Evolutionary conservation across 495 filamentous ascomycete species (phyloP).

Genomic region (Hypoxylon fuscum): DNA sequence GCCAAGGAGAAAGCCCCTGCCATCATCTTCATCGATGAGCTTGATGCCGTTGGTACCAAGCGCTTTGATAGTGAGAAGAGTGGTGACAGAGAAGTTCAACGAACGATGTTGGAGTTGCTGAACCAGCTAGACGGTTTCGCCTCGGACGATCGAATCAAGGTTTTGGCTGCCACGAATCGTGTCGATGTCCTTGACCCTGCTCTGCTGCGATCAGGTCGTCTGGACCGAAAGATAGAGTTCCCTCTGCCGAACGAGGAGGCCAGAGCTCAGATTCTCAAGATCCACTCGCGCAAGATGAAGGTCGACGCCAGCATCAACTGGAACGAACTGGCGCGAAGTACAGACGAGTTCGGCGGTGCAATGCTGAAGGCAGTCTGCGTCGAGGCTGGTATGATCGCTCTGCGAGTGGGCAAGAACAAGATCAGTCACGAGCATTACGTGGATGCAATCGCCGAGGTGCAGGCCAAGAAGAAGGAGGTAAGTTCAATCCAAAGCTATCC

Average conservation of each 20-base stretch:
- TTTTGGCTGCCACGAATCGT: constrained; percentile 96
- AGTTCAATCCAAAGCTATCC: constrained; percentile 41
- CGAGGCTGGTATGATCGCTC: constrained; percentile 98
- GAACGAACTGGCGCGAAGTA: constrained; percentile 92
- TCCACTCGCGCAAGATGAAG: constrained; percentile 98
- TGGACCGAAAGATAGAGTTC: constrained; percentile 99
- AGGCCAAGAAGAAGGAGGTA: constrained; percentile 96
- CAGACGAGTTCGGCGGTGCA: constrained; percentile 98
- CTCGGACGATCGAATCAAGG: constrained; percentile 98
- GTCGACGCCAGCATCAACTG: constrained; percentile 95
- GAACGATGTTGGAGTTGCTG: constrained; percentile 98
- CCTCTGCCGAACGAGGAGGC: constrained; percentile 99
- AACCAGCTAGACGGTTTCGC: constrained; percentile 99
- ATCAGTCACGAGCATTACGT: constrained; percentile 99
- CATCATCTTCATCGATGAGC: constrained; percentile 99
- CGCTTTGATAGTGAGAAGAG: constrained; percentile 99
- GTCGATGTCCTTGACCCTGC: constrained; percentile 98
- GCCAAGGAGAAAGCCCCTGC: constrained; percentile 98
- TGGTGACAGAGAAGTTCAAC: constrained; percentile 96
- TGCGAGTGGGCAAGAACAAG: constrained; percentile 90
- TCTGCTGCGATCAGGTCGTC: constrained; percentile 88
- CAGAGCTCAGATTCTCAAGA: constrained; percentile 94
- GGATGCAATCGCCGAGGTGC: constrained; percentile 96
- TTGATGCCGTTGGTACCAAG: constrained; percentile 97
- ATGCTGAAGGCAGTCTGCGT: constrained; percentile 99